Evolutionary conservation across 495 filamentous ascomycete species (phyloP), one percentile per base, ranked within the genome.

Genomic region (Entonaema liquescens): DNA sequence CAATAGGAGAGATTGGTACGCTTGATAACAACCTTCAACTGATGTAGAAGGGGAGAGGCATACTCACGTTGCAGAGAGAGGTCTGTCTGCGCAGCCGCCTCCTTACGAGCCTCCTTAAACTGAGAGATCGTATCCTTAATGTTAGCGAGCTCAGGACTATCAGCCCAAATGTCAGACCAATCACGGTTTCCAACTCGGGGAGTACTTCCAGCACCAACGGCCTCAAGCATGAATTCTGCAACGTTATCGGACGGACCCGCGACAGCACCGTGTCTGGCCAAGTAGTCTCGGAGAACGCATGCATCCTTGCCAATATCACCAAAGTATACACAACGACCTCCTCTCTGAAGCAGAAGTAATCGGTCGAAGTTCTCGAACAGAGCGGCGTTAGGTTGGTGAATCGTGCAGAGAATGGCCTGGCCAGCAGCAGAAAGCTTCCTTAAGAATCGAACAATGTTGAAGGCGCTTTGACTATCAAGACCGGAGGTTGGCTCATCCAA

Each of bases 401-500:
- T 98, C 0, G 94, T 97, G 79, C 91, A 93, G 1, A 97, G 86
- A 75, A 97, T 92, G 17, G 94, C 93, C 72, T 97, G 93, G 1
- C 94, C 94, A 40, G 89, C 89, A 0, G 86, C 88, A 1, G 93
- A 89, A 9, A 97, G 85, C 80, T 96, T 97, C 54, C 89, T 89
- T 56, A 97, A 79, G 84, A 97, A 97, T 52, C 91, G 89, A 13
- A 97, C 89, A 66, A 97, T 97, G 67, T 94, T 94, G 83, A 92
- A 97, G 3, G 94, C 91, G 62, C 87, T 89, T 74, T 94, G 93
- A 42, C 88, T 89, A 76, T 98, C 94, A 5, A 98, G 85, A 54
- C 94, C 94, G 12, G 89, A 92, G 0, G 94, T 98, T 0, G 94
- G 94, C 73, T 97, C 94, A 70, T 97, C 94, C 13, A 97, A 79